phyloP scores from a whole-genome alignment of 495 filamentous ascomycete species.

The Gamarada debralockiae region DNA sequence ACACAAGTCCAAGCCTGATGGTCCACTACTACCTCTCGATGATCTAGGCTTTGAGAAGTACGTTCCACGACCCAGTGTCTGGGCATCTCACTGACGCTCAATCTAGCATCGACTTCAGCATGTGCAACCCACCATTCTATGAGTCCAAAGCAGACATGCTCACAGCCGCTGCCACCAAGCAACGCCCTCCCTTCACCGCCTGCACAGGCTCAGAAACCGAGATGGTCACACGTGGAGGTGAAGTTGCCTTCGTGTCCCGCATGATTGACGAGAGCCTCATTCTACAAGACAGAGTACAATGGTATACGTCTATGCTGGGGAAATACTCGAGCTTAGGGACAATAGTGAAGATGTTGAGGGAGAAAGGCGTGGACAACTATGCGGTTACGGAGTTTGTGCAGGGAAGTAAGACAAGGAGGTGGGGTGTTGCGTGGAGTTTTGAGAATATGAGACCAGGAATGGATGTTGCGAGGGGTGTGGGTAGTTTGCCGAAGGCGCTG shows the following conservation, averaged over 20 bases:
- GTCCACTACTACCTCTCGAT: constrained; percentile 58
- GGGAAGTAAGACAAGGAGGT: constrained; percentile 75
- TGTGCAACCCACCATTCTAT: constrained; percentile 97
- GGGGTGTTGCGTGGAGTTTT: constrained; percentile 90
- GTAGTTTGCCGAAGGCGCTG: constrained; percentile 53
- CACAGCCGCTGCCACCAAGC: constrained; percentile 59
- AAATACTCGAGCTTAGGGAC: constrained; percentile 67
- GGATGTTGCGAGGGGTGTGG: constrained; percentile 52
- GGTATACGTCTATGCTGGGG: constrained; percentile 93
- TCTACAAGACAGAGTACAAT: constrained; percentile 59
- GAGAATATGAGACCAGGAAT: constrained; percentile 59
- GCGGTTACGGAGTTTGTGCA: constrained; percentile 80
- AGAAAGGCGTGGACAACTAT: constrained; percentile 65
- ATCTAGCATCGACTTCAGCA: constrained; percentile 73
- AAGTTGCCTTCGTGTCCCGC: constrained; percentile 71
- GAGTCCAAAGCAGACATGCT: constrained; percentile 64
- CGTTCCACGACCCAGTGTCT: neutral
- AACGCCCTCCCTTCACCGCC: constrained; percentile 62
- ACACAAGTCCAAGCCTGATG: constrained; percentile 44
- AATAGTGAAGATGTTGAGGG: constrained; percentile 58
- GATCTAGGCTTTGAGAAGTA: constrained; percentile 49
- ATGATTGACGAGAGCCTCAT: constrained; percentile 71
- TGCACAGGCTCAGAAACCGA: constrained; percentile 82
- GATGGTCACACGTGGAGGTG: constrained; percentile 85
- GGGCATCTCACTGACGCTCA: neutral